These are phyloP conservation scores for Aspergillus panamensis DNA, from an alignment of 495 filamentous ascomycete genomes.

Conservation along the genomic window DNA sequence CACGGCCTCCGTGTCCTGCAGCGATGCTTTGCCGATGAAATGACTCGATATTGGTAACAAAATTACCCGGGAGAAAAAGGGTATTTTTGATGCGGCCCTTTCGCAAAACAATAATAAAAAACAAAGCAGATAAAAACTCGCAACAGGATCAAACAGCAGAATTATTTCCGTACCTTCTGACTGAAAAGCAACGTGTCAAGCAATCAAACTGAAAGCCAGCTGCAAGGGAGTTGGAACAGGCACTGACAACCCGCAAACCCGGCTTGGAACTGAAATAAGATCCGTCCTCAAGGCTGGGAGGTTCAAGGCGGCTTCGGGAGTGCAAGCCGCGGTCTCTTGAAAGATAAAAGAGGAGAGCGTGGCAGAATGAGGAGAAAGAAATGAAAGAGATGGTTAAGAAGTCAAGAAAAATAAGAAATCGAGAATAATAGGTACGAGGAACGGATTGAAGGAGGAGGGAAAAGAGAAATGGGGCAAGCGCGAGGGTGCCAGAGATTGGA, in stretches of 20 bases:
- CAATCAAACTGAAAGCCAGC: conserved; percentile 16
- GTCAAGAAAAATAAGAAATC: conserved; percentile 2
- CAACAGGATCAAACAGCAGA: neutral
- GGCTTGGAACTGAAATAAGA: neutral
- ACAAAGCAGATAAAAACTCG: conserved; percentile 9
- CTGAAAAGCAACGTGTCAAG: conserved; percentile 21
- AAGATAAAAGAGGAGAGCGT: conserved; percentile 3
- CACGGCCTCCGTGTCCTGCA: too few relatives aligned
- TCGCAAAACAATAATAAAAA: neutral
- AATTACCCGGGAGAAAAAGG: neutral
- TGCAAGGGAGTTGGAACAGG: conserved; percentile 25
- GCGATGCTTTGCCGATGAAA: too few relatives aligned
- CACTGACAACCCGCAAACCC: conserved; percentile 9
- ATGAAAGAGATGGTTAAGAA: conserved; percentile 5
- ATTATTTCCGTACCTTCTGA: conserved; percentile 16
- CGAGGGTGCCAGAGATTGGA: neutral
- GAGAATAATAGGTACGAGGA: conserved; percentile 1
- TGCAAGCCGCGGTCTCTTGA: neutral
- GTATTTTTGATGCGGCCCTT: neutral
- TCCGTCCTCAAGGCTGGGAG: neutral
- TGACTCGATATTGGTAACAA: too few relatives aligned
- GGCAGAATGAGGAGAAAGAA: neutral
- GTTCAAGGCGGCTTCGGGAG: neutral
- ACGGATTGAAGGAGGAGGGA: conserved; percentile 2
- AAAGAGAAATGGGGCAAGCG: conserved; percentile 9